Evolutionary conservation across 1,139 yeast genomes (phyloP), one percentile per base, ranked within the genome.

Genomic region (Suhomyces bribrorum): DNA sequence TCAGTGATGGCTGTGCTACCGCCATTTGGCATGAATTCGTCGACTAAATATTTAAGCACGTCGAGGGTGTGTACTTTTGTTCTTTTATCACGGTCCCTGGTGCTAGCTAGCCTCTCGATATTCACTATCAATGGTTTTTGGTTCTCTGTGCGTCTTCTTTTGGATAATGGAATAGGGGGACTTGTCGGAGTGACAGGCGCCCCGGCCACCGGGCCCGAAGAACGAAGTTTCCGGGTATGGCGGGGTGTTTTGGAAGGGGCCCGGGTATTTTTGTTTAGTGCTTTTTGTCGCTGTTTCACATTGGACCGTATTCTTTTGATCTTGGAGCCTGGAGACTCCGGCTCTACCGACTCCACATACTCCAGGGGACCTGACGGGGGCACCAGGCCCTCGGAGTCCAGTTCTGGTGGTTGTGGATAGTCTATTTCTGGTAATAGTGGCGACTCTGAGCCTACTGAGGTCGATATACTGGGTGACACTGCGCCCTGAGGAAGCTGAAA

Each of bases 61-160:
- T 71, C 76, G 3, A 71, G 40, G 0, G 72, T 65, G 37, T 62
- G 63, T 29, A 67, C 32, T 32, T 53, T 58, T 25, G 51, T 48
- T 28, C 70, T 46, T 34, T 53, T 59, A 37, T 60, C 65, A 25
- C 57, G 45, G 12, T 57, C 56, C 16, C 47, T 43, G 11, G 51
- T 55, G 2, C 51, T 50, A 5, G 47, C 40, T 5, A 69, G 43
- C 31, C 73, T 45, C 25, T 64, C 66, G 1, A 65, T 46, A 28
- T 64, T 61, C 1, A 69, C 50, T 6, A 41, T 34, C 26, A 68
- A 36, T 2, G 73, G 67, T 30, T 54, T 57, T 43, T 63, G 69
- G 5, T 45, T 34, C 44, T 40, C 37, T 48, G 55, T 42, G 52
- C 41, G 20, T 52, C 51, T 43, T 47, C 36, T 32, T 32, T 44